Percentiles rank a stretch among this genome's conserved stretches.
Conservation (phyloP, 805 yeast genomes). For the Pichia phayaonensis region DNA sequence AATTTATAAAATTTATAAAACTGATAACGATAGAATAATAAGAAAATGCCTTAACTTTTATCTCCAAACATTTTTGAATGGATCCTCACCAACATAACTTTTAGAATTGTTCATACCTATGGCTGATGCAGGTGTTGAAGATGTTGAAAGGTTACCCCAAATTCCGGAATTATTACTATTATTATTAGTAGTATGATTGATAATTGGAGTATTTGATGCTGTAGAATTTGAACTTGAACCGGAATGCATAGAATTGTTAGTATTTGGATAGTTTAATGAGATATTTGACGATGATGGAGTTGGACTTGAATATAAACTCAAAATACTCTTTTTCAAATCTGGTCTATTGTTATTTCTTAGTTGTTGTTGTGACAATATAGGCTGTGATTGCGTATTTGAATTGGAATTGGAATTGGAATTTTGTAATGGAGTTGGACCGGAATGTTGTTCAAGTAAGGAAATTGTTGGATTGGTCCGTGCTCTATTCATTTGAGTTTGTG, state of each 20-base stretch:
- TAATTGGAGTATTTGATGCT: slow-evolving; percentile 6
- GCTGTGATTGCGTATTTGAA: background rate
- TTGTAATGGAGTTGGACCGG: slow-evolving; percentile 1
- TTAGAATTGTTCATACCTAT: slow-evolving; percentile 1
- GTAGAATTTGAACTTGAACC: background rate
- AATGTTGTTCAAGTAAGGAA: slow-evolving; percentile 7
- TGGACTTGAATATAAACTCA: slow-evolving; percentile 77
- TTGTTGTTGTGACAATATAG: slow-evolving; percentile 8
- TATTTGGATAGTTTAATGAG: background rate
- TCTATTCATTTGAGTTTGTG: background rate
- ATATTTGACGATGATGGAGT: slow-evolving; percentile 17
- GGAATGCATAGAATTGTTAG: background rate
- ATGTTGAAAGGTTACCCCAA: background rate
- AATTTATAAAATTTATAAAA: background rate
- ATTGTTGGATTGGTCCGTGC: slow-evolving; percentile 5
- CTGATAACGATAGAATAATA: background rate
- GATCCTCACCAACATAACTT: slow-evolving; percentile 18
- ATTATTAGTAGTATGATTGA: slow-evolving; percentile 2
- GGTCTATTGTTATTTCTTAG: slow-evolving; percentile 42
- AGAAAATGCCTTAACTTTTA: slow-evolving; percentile 2
- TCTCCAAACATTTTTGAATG: slow-evolving; percentile 29
- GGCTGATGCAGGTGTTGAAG: background rate
- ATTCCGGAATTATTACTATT: background rate
- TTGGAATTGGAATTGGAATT: background rate
- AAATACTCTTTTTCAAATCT: slow-evolving; percentile 84